Percentiles rank a stretch among this genome's conserved stretches.
phyloP scores from a whole-genome alignment of 345 rosid genomes.

The Brassica cretica region DNA sequence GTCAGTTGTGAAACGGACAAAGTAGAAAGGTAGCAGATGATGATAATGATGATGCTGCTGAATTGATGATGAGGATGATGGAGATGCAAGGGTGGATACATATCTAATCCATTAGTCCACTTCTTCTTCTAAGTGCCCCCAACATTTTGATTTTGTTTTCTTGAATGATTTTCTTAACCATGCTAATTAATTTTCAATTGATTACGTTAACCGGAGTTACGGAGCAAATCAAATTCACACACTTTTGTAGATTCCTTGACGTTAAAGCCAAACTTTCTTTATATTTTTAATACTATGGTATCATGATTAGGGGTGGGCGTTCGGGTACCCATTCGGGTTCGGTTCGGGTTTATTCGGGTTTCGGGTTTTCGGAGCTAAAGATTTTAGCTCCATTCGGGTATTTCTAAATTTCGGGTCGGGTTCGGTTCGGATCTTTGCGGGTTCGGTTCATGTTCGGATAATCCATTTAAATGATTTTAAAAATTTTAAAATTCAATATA shows the following conservation, averaged over 20 bases:
- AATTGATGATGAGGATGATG: slow-evolving; percentile 13
- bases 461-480: no score
- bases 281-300: not conserved
- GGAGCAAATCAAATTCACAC: slow-evolving; percentile 2
- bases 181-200: not conserved
- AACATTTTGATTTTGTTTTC: not conserved
- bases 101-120: slow-evolving; percentile 35
- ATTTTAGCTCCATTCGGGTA: no score
- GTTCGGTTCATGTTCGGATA: no score
- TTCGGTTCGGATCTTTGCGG: no score
- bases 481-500: no score
- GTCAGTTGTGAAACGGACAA: slow-evolving; percentile 66
- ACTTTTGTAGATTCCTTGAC: slow-evolving; percentile 28
- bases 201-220: not conserved
- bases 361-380: no score
- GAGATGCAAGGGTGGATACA: slow-evolving; percentile 25
- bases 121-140: slow-evolving; percentile 8
- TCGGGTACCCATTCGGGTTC: no score
- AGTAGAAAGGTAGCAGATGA: slow-evolving; percentile 57
- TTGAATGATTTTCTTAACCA: slow-evolving; percentile 2
- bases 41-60: slow-evolving; percentile 35
- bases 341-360: no score
- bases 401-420: no score
- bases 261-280: slow-evolving; percentile 25
- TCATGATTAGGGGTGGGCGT: not conserved